Percentiles rank a stretch among this genome's conserved stretches.
These are phyloP conservation scores for Candida sojae DNA, from an alignment of 1,139 yeast species.

Conservation along the genomic window DNA sequence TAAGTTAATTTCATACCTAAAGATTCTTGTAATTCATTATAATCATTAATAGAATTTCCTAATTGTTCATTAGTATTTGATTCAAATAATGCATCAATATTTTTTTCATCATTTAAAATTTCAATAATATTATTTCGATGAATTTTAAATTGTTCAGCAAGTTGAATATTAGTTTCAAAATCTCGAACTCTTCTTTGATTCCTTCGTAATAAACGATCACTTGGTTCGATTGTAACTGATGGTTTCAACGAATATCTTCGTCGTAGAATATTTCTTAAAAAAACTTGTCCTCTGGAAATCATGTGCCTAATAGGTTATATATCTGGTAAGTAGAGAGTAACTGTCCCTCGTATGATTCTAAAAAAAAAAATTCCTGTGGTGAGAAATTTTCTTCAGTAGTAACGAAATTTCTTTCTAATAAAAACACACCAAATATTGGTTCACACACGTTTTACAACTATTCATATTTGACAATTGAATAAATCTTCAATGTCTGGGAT, in stretches of 20 bases:
- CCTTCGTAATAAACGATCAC: slow-evolving; percentile 4
- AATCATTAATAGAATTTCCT: background rate
- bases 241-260: background rate
- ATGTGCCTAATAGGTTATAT: background rate
- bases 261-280: slow-evolving; percentile 2
- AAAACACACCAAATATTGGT: background rate
- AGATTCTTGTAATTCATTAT: slow-evolving; percentile 8
- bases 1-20: slow-evolving; percentile 14
- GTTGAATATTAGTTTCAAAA: slow-evolving; percentile 8
- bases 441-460: background rate
- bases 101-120: slow-evolving; percentile 17
- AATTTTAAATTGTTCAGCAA: slow-evolving; percentile 17
- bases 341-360: background rate
- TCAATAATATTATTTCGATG: slow-evolving; percentile 22
- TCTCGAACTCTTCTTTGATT: slow-evolving; percentile 10
- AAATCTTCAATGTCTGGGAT: no score
- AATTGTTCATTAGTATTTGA: background rate
- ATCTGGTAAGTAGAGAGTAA: background rate
- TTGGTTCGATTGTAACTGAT: background rate
- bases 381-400: no score
- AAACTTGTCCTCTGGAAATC: background rate
- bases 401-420: no score
- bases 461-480: no score
- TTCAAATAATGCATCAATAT: slow-evolving; percentile 18
- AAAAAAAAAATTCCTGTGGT: no score